Evolutionary conservation across 2,329 filamentous ascomycete species (phyloP).

Genomic region (Trichoderma sp.): DNA sequence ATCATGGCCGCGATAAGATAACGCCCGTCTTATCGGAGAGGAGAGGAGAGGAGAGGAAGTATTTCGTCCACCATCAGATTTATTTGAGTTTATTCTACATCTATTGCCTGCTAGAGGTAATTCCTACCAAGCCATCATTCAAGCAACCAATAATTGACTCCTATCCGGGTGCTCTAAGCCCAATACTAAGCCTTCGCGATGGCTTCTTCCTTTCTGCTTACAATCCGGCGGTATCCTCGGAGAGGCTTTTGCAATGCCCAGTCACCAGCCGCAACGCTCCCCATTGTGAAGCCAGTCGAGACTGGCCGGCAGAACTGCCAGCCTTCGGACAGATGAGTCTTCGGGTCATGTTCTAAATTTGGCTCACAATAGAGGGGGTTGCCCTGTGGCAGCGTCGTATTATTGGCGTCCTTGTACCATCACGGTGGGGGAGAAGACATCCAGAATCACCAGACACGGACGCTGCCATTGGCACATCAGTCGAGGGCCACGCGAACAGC

Average conservation of each 20-base stretch:
- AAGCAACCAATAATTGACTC: neutral
- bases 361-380: neutral
- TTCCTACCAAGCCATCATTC: neutral
- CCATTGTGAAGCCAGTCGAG: neutral
- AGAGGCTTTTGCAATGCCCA: neutral
- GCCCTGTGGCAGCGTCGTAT: neutral
- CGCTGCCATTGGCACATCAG: neutral
- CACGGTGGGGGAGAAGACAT: neutral
- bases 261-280: neutral
- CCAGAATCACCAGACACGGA: neutral
- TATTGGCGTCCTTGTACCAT: constrained; percentile 9
- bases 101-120: too few species aligned
- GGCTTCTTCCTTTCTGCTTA: neutral
- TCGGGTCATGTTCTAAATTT: constrained; percentile 12
- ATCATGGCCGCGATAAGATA: neutral
- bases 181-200: neutral
- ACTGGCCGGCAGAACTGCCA: neutral
- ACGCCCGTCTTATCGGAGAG: neutral
- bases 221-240: neutral
- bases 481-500: neutral
- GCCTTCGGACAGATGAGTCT: neutral
- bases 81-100: too few species aligned
- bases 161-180: neutral
- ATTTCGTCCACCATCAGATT: neutral
- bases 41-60: neutral